Evolutionary conservation across 495 filamentous ascomycete species (phyloP).

Genomic region (Penicillium roqueforti): DNA sequence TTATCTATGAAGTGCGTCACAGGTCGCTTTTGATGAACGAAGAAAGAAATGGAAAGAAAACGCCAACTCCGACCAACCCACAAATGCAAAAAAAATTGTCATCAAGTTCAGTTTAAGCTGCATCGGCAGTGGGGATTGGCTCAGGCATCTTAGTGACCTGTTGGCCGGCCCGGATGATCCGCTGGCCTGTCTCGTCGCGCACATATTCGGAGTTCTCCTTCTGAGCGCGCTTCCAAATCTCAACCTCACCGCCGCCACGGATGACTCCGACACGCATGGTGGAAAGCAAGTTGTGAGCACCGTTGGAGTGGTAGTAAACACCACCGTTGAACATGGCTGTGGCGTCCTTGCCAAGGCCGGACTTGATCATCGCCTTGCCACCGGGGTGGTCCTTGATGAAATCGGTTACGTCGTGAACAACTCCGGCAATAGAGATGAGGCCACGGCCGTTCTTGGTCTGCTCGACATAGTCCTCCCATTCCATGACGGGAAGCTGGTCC

Average conservation of each 20-base stretch:
- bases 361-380: slow-evolving; percentile 91
- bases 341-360: slow-evolving; percentile 93
- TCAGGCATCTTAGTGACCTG: slow-evolving; percentile 79
- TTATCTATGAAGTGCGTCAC: slow-evolving; percentile 23
- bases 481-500: slow-evolving; percentile 89
- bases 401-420: slow-evolving; percentile 89
- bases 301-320: slow-evolving; percentile 97
- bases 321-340: slow-evolving; percentile 99
- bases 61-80: slow-evolving; percentile 24
- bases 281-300: slow-evolving; percentile 92
- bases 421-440: slow-evolving; percentile 84
- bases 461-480: slow-evolving; percentile 92
- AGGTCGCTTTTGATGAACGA: slow-evolving; percentile 23
- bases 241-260: slow-evolving; percentile 92
- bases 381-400: slow-evolving; percentile 98
- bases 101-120: slow-evolving; percentile 29
- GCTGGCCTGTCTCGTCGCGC: slow-evolving; percentile 75
- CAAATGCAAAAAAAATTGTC: slow-evolving; percentile 23
- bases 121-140: slow-evolving; percentile 45
- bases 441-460: slow-evolving; percentile 84
- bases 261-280: slow-evolving; percentile 97
- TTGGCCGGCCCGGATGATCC: slow-evolving; percentile 83
- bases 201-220: slow-evolving; percentile 76
- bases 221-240: slow-evolving; percentile 97
- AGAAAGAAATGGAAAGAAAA: slow-evolving; percentile 11